Percentiles rank a stretch among this genome's conserved stretches.
Conservation (phyloP, 1,139 yeast species). For the Zygosaccharomyces sapae region DNA sequence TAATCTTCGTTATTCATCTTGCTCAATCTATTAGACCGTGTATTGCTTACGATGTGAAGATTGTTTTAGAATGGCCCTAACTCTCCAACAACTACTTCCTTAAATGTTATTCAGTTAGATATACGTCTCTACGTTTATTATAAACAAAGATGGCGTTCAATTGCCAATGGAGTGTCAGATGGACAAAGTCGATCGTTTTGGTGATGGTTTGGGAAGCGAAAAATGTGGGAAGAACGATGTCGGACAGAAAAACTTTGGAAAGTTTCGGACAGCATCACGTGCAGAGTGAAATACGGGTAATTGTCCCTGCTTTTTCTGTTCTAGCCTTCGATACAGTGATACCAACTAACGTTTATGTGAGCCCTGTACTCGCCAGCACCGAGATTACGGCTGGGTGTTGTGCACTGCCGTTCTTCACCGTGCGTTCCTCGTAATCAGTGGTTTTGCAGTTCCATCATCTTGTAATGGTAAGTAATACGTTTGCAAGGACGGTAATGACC, state of each 20-base stretch:
- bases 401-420: too few species aligned
- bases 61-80: neutral
- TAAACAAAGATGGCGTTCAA: neutral
- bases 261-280: neutral
- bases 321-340: too few species aligned
- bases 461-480: conserved; percentile 4
- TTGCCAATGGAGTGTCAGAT: neutral
- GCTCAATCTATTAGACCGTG: too few species aligned
- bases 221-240: neutral
- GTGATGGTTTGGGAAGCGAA: neutral
- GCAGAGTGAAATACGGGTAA: neutral
- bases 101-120: neutral
- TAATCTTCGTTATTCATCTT: conserved; percentile 56
- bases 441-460: neutral
- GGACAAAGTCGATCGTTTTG: neutral
- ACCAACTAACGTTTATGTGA: too few species aligned
- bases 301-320: too few species aligned
- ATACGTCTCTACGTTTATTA: neutral
- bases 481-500: conserved; percentile 1
- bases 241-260: neutral
- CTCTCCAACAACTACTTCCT: neutral
- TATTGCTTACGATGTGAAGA: too few species aligned
- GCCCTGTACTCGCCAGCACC: too few species aligned
- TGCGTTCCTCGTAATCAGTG: too few species aligned
- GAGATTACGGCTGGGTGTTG: too few species aligned